Evolutionary conservation across 2,329 filamentous ascomycete genomes (phyloP).

Genomic region (Fusarium sp.): DNA sequence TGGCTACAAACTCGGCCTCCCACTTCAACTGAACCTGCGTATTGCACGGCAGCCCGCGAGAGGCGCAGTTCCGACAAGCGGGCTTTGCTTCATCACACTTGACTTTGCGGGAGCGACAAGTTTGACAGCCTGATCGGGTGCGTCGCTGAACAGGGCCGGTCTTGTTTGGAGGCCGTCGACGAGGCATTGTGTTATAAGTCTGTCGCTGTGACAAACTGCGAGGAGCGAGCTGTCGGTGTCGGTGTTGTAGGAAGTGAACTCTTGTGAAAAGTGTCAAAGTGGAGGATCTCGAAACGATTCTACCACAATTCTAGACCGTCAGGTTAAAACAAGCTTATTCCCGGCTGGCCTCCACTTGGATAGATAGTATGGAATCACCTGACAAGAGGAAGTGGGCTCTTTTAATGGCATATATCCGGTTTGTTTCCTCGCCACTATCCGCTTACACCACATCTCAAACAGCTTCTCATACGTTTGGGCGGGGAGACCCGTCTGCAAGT

Average conservation of each 20-base stretch:
- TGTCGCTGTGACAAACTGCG: not conserved
- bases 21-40: conserved; percentile 40
- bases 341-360: conserved; percentile 12
- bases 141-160: conserved; percentile 28
- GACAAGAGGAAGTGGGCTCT: conserved; percentile 6
- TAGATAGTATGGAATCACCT: conserved; percentile 17
- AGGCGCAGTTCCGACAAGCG: conserved; percentile 30
- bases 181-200: conserved; percentile 24
- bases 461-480: no score
- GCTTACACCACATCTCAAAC: not conserved
- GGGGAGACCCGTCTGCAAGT: no score
- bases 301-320: not conserved
- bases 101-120: conserved; percentile 38
- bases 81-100: conserved; percentile 40
- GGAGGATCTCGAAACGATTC: conserved; percentile 13
- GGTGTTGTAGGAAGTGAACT: not conserved
- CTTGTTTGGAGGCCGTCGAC: conserved; percentile 25
- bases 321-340: conserved; percentile 7
- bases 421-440: not conserved
- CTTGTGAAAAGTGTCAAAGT: conserved; percentile 15
- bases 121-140: conserved; percentile 38
- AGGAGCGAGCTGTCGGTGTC: not conserved
- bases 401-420: not conserved
- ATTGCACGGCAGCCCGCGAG: conserved; percentile 28
- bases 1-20: conserved; percentile 43